Evolutionary conservation across 805 yeast species (phyloP).

Genomic region (Hanseniaspora meyeri): DNA sequence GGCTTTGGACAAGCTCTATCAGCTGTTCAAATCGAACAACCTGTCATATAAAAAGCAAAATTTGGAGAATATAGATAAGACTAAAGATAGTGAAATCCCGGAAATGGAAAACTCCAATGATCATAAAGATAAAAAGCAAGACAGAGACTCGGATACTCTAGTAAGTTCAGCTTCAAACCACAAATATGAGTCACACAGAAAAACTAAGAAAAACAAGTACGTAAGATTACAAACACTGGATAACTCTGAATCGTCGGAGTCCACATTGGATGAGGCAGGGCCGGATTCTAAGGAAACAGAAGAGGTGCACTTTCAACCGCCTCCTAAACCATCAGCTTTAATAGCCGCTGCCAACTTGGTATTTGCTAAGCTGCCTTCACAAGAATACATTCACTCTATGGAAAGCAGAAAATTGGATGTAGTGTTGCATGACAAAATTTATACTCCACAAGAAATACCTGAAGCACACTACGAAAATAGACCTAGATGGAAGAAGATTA

Average conservation of each 20-base stretch:
- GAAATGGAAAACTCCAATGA: not conserved
- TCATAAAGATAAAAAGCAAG: not conserved
- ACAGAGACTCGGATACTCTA: not conserved
- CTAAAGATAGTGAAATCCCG: not conserved
- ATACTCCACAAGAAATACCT: slow-evolving; percentile 56
- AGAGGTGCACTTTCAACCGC: slow-evolving; percentile 27
- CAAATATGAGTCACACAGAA: not conserved
- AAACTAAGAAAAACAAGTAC: slow-evolving; percentile 7
- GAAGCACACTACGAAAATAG: slow-evolving; percentile 31
- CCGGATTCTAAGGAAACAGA: slow-evolving; percentile 3
- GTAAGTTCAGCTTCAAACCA: not conserved
- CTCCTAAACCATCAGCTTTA: slow-evolving; percentile 66
- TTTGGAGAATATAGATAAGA: slow-evolving; percentile 1
- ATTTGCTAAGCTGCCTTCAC: slow-evolving; percentile 68
- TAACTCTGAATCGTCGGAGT: not conserved
- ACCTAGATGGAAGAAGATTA: slow-evolving; percentile 21
- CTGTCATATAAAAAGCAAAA: slow-evolving; percentile 4
- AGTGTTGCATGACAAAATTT: slow-evolving; percentile 72
- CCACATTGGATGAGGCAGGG: not conserved
- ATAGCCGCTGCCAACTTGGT: slow-evolving; percentile 67
- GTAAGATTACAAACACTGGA: not conserved
- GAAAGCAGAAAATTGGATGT: slow-evolving; percentile 41
- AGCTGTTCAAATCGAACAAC: slow-evolving; percentile 1
- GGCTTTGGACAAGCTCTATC: slow-evolving; percentile 5
- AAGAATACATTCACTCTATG: slow-evolving; percentile 58